These are phyloP conservation scores for Coffea canephora DNA, from an alignment of 257 asterid species.

Conservation along the genomic window DNA sequence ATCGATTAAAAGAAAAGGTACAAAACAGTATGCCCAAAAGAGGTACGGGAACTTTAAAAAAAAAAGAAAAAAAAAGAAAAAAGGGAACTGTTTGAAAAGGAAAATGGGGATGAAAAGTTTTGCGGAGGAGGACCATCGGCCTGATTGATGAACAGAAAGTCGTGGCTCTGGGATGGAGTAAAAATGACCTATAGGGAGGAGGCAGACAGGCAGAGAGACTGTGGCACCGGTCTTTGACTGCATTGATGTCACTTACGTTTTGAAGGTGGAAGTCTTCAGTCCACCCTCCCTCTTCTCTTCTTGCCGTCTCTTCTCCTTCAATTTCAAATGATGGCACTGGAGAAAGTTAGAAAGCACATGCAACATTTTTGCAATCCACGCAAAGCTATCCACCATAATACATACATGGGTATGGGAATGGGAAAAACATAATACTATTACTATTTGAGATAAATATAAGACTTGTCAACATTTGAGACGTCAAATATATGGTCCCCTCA, in stretches of 20 bases:
- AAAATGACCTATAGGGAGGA: neutral
- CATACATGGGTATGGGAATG: no score
- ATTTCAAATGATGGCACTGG: neutral
- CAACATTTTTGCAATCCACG: slow-evolving; percentile 1
- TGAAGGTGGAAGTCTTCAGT: neutral
- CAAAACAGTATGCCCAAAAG: no score
- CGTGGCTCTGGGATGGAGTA: neutral
- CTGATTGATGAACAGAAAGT: neutral
- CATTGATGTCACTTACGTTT: neutral
- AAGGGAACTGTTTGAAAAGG: no score
- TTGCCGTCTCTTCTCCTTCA: no score
- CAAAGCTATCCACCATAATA: neutral
- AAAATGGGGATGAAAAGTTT: no score
- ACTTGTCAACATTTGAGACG: neutral
- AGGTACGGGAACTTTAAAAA: no score
- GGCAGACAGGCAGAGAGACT: neutral
- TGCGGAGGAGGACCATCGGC: neutral
- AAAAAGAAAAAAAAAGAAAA: no score
- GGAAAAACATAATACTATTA: neutral
- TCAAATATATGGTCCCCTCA: neutral
- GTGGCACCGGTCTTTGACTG: slow-evolving; percentile 9
- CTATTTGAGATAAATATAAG: neutral
- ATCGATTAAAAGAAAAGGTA: no score
- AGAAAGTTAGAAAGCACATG: slow-evolving; percentile 4
- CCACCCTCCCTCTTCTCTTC: no score